These are phyloP conservation scores for Trichoderma oligosporum DNA, from an alignment of 2,329 filamentous ascomycete species.

Conservation along the genomic window DNA sequence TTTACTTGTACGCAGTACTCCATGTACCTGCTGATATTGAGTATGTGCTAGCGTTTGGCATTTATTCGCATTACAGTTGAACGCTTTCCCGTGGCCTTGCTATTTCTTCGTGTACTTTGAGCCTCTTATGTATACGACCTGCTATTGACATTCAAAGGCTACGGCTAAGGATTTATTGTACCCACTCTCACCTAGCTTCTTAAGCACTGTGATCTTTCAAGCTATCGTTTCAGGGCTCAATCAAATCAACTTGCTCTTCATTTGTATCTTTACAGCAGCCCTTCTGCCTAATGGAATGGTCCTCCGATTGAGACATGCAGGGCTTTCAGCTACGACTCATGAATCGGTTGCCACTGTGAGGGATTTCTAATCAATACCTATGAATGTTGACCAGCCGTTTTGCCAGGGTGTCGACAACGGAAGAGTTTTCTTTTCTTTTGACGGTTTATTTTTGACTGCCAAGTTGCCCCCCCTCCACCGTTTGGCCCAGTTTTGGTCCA, in stretches of 20 bases:
- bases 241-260: background rate
- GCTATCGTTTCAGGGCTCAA: constrained; percentile 4
- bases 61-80: background rate
- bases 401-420: background rate
- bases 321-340: background rate
- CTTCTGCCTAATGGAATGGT: background rate
- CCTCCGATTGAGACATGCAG: background rate
- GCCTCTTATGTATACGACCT: background rate
- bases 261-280: background rate
- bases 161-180: too few species aligned
- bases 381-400: background rate
- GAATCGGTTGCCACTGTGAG: constrained; percentile 2
- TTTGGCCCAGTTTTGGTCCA: background rate
- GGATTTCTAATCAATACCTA: background rate
- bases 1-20: background rate
- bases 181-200: background rate
- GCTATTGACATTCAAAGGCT: background rate
- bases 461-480: background rate
- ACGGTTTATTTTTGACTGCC: background rate
- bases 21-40: background rate
- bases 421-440: background rate
- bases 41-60: background rate
- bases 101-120: too few species aligned
- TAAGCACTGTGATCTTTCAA: background rate
- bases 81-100: background rate